Evolutionary conservation across 306 rosid species (phyloP), one percentile per base, ranked within the genome.

Genomic region (Sophora flavescens): DNA sequence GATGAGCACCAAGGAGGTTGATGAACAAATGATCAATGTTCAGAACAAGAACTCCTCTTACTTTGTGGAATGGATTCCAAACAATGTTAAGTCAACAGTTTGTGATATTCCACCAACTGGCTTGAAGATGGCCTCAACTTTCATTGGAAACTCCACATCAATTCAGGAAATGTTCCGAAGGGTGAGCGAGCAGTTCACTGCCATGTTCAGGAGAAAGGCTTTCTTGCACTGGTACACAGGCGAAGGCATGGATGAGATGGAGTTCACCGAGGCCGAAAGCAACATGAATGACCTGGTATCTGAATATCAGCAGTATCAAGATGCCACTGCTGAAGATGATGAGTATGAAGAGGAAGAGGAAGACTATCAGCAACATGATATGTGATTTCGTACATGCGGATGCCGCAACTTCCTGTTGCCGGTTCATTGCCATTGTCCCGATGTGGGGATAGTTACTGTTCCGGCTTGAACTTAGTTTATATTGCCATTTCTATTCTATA

Each of bases 1-100:
- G 84, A 90, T 90, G 96, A 88, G 96, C 82, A 90, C 92, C 0
- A 90, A 90, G 85, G 96, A 90, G 54, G 96, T 90, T 0, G 96
- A 90, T 12, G 96, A 90, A 51, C 96, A 90, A 41, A 90, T 90
- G 93, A 87, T 88, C 81, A 88, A 88, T 50, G 88, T 88, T 9
- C 79, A 90, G 86, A 90, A 90, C 81, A 90, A 90, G 87, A 90
- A 90, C 85, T 82, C 85, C 2, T 82, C 85, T 0, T 82, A 82
- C 78, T 82, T 82, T 1, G 85, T 82, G 0, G 85, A 82, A 70
- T 90, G 96, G 96, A 90, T 90, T 78, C 96, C 96, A 63, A 41
- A 90, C 85, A 90, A 90, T 69, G 96, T 90, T 38, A 90, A 90
- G 61, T 90, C 96, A 7, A 90, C 96, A 6, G 91, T 88, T 2